Conservation (phyloP, 2,329 filamentous ascomycete genomes). For the Sporothrix phasma region DNA sequence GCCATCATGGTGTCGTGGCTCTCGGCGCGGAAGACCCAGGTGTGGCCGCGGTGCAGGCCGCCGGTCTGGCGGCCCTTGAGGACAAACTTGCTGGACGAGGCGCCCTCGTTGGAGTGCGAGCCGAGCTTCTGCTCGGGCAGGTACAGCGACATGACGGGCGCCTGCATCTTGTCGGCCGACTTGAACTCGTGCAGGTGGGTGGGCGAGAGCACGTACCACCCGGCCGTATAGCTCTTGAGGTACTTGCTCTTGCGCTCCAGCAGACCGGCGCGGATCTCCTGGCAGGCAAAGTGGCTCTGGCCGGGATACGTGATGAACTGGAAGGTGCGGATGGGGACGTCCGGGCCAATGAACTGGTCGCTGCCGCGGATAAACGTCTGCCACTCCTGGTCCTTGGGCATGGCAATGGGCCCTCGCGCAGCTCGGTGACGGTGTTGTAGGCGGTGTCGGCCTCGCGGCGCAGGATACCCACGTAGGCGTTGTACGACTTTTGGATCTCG, state of each 20-base stretch:
- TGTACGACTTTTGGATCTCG: slow-evolving; percentile 97
- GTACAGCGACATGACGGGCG: slow-evolving; percentile 92
- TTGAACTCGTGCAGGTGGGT: slow-evolving; percentile 99
- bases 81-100: slow-evolving; percentile 93
- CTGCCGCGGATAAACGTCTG: slow-evolving; percentile 68
- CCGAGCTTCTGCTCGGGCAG: slow-evolving; percentile 92
- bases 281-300: slow-evolving; percentile 68
- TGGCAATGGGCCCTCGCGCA: slow-evolving; percentile 75
- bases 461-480: slow-evolving; percentile 81
- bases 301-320: slow-evolving; percentile 88
- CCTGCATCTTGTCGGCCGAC: slow-evolving; percentile 85
- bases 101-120: slow-evolving; percentile 72
- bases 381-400: slow-evolving; percentile 94
- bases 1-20: slow-evolving; percentile 91
- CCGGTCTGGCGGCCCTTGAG: slow-evolving; percentile 93
- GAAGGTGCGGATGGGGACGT: slow-evolving; percentile 63
- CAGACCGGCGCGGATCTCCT: slow-evolving; percentile 82
- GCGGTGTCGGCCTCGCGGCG: slow-evolving; percentile 83
- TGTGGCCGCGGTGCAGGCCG: slow-evolving; percentile 73
- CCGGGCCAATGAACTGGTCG: slow-evolving; percentile 79
- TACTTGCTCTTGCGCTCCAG: slow-evolving; percentile 98
- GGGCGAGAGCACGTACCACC: slow-evolving; percentile 93
- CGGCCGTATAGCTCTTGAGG: slow-evolving; percentile 90
- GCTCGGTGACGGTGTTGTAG: slow-evolving; percentile 66
- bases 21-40: slow-evolving; percentile 62